Base-by-base conservation (phyloP, 352 stramenopile species). In the Globisporangium nodosum region DNA sequence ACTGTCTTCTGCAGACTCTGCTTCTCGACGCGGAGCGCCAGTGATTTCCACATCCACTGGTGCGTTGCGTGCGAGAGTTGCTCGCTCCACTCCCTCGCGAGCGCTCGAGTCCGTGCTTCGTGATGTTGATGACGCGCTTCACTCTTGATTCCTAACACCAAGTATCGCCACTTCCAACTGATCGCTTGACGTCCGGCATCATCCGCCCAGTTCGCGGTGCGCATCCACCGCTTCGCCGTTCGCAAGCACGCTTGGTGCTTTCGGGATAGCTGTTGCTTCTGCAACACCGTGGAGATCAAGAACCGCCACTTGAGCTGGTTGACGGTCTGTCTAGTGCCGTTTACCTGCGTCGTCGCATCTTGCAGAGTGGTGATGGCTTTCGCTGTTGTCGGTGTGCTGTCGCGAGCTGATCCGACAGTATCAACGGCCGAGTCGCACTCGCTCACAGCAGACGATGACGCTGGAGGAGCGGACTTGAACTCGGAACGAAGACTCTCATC, bases 41-140 rank as follows among this genome's bases (percentile, higher is more conserved):
- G 40, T 35, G 57, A 50, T 9, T 72, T 49, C 70, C 70, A 74
- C 9, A 52, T 43, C 33, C 46, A 50, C 52, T 68, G 65, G 27
- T 37, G 27, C 4, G 0, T n/a, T 2, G n/a, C 27, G 21, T 12
- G 5, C 8, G 21, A 20, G 9, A 51, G 27, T n/a, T 46, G 33
- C n/a, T 56, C 49, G 7, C 37, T n/a, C 5, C 30, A 54, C 5
- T 18, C 13, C 13, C 39, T 18, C 18, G 8, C 31, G 5, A 40
- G 20, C 15, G n/a, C 42, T 35, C 3, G 31, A 15, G 20, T 21
- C 12, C 24, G 12, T 2, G 27, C 3, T 15, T 49, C 24, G 9
- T n/a, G 24, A 9, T 37, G 27, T 37, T 33, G 21, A 20, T n/a
- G 45, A 13, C 20, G 16, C 42, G 7, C 42, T 20, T 9, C 42